Evolutionary conservation across 108 stramenopile species (phyloP).

Genomic region (Cylindrotheca fusiformis): DNA sequence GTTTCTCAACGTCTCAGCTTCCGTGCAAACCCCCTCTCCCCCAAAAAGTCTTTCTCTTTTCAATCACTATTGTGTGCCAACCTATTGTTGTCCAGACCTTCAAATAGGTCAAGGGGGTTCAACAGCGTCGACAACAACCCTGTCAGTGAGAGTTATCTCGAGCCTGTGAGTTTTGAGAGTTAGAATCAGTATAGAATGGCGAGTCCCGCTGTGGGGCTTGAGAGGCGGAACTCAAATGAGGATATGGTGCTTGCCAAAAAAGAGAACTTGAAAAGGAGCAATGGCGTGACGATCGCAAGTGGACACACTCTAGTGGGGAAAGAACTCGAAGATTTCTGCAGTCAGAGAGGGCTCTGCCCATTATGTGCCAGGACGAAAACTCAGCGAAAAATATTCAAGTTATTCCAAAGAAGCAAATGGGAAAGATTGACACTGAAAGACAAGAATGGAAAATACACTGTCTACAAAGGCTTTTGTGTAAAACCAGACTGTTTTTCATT

Average conservation of each 20-base stretch:
- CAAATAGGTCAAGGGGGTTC: too few relatives aligned
- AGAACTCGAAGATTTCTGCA: slow-evolving; percentile 31
- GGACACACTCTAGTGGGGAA: slow-evolving; percentile 10
- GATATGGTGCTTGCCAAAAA: slow-evolving; percentile 17
- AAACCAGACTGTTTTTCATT: slow-evolving; percentile 19
- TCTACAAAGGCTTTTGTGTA: slow-evolving; percentile 21
- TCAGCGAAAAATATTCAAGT: not conserved
- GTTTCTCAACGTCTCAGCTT: too few relatives aligned
- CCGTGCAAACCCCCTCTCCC: too few relatives aligned
- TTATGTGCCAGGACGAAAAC: slow-evolving; percentile 23
- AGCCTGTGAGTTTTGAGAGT: too few relatives aligned
- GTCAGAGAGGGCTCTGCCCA: slow-evolving; percentile 26
- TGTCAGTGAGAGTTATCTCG: too few relatives aligned
- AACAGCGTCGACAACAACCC: too few relatives aligned
- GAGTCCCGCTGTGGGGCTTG: too few relatives aligned
- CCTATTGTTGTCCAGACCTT: too few relatives aligned
- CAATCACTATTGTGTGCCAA: too few relatives aligned
- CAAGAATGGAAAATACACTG: slow-evolving; percentile 13
- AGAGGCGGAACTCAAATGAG: not conserved
- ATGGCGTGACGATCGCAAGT: not conserved
- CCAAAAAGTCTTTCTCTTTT: too few relatives aligned
- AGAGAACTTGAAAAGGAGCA: slow-evolving; percentile 13
- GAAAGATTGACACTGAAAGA: slow-evolving; percentile 7
- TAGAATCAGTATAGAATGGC: too few relatives aligned
- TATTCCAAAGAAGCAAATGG: slow-evolving; percentile 13